These are phyloP conservation scores for Sporothrix pallida DNA, from an alignment of 2,329 filamentous ascomycete species.

Conservation along the genomic window DNA sequence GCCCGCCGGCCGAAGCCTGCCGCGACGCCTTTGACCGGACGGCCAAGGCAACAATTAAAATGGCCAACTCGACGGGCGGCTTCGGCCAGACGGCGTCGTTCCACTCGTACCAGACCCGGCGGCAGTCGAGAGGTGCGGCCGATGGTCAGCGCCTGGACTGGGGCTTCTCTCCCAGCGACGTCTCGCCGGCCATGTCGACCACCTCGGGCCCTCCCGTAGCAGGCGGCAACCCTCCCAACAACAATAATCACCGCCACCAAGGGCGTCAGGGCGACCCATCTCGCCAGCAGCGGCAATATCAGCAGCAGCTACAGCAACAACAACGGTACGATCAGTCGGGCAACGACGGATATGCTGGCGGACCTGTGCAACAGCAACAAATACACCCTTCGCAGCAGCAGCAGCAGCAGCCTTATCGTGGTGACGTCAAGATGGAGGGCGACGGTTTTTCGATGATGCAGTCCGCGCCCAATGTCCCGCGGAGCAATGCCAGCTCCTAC, in stretches of 20 bases:
- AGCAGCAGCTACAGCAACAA: slow-evolving; percentile 16
- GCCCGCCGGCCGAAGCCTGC: slow-evolving; percentile 91
- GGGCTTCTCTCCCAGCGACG: slow-evolving; percentile 31
- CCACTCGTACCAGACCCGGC: slow-evolving; percentile 35
- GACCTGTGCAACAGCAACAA: slow-evolving; percentile 32
- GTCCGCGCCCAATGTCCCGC: slow-evolving; percentile 49
- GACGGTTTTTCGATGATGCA: slow-evolving; percentile 50
- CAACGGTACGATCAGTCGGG: slow-evolving; percentile 11
- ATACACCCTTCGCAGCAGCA: neutral
- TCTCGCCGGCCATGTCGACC: slow-evolving; percentile 36
- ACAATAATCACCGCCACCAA: slow-evolving; percentile 36
- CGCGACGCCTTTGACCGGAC: slow-evolving; percentile 94
- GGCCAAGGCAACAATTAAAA: slow-evolving; percentile 92
- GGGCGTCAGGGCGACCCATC: slow-evolving; percentile 34
- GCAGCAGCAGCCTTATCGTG: slow-evolving; percentile 40
- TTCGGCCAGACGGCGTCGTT: slow-evolving; percentile 61
- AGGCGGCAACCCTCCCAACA: slow-evolving; percentile 20
- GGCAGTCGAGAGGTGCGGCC: slow-evolving; percentile 41
- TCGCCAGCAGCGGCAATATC: slow-evolving; percentile 44
- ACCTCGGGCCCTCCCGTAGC: slow-evolving; percentile 27
- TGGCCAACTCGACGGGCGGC: slow-evolving; percentile 86
- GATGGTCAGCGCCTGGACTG: slow-evolving; percentile 39
- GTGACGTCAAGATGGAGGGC: slow-evolving; percentile 47
- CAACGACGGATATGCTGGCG: slow-evolving; percentile 17
- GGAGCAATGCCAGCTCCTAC: slow-evolving; percentile 48